Percentiles rank a stretch among this genome's conserved stretches.
Evolutionary conservation across 257 asterid genomes (phyloP).

Genomic region (Przewalskia tangutica): DNA sequence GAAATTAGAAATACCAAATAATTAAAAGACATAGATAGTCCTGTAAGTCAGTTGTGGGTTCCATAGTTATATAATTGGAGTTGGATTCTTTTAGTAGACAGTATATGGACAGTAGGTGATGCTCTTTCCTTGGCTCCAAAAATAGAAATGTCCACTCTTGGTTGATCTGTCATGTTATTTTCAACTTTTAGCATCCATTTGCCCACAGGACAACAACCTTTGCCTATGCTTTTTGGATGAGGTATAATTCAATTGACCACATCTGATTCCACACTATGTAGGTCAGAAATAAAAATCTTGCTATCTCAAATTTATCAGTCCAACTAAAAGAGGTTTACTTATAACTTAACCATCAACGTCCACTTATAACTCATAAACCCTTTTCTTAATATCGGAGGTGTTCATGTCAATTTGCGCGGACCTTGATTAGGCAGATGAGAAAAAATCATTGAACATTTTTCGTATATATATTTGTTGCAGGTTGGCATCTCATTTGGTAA

Average conservation of each 20-base stretch:
- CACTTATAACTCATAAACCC: neutral
- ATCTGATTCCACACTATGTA: neutral
- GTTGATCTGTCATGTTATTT: neutral
- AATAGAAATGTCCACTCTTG: neutral
- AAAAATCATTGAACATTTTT: too few relatives aligned
- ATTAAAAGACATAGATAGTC: neutral
- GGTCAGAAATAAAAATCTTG: neutral
- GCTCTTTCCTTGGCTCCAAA: neutral
- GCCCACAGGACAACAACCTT: neutral
- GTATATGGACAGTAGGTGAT: neutral
- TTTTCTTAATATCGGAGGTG: neutral
- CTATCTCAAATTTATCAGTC: neutral
- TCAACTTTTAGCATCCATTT: neutral
- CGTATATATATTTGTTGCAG: constrained; percentile 17
- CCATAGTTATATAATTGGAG: neutral
- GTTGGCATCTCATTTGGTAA: constrained; percentile 56
- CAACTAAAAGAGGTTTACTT: too few relatives aligned
- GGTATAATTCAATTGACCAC: neutral
- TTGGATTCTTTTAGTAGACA: neutral
- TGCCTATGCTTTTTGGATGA: neutral
- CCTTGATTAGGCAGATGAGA: neutral
- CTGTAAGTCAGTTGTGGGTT: neutral
- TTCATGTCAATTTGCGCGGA: neutral
- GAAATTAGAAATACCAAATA: neutral
- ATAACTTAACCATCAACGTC: neutral